Evolutionary conservation across 2,329 filamentous ascomycete species (phyloP), one percentile per base, ranked within the genome.

Genomic region (Colletotrichum eleusines): DNA sequence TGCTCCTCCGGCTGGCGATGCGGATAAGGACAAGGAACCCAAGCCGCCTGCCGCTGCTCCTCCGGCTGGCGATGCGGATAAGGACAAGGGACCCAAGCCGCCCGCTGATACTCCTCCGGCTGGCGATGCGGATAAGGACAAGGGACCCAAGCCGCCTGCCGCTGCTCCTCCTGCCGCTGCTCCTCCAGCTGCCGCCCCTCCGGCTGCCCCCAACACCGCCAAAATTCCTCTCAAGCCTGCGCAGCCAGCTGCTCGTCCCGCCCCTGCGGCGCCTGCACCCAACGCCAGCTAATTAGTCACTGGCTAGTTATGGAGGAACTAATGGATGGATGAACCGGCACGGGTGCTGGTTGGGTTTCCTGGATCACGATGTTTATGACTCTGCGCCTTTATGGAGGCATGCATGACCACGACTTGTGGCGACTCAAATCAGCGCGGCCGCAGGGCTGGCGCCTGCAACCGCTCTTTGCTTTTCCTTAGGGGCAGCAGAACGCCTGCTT

Each of bases 191-290:
- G 31, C 20, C 3, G 51, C 44, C 12, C 48, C 66, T 20, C 44
- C 63, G 8, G 38, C 65, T 33, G 62, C 66, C 38, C 62, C 66
- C 38, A 38, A 50, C n/a, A 33, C 60, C 40, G 48, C 60, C 20
- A 63, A 53, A 20, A 2, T 5, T 5, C 60, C 60, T 12, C 35
- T 61, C 31, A 26, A 23, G 18, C 58, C 31, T 20, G 58, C 58
- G 18, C 31, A 61, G 44, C 44, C 44, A 11, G 67, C 67, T 38
- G 63, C 67, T 40, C 14, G 64, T 57, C 3, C 68, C 64, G 68
- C 68, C 14, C 68, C 68, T n/a, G 68, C 63, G 31, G 58, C 68
- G 11, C 68, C 68, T 14, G 68, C 54, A 12, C 62, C 35, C 31
- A 62, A 50, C 35, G 46, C 46, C 51, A 35, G 33, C 26, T 71